These are phyloP conservation scores for Cyclotella choctawhatcheeana DNA, from an alignment of 108 stramenopile species.

Conservation along the genomic window DNA sequence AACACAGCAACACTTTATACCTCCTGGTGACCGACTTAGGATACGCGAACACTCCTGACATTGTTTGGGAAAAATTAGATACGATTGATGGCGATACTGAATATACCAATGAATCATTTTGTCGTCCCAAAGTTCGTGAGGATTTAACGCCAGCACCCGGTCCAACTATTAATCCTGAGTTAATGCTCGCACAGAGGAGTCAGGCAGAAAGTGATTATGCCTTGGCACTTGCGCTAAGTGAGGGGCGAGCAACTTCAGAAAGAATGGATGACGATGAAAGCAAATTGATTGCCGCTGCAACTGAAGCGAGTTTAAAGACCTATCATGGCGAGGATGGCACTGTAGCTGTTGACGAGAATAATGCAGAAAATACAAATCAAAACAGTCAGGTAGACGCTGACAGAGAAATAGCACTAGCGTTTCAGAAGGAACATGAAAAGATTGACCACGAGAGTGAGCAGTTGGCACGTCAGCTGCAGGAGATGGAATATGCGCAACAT, in stretches of 20 bases:
- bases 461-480: slow-evolving; percentile 25
- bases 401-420: slow-evolving; percentile 10
- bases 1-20: slow-evolving; percentile 76
- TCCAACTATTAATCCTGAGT: slow-evolving; percentile 56
- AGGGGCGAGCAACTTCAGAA: slow-evolving; percentile 1
- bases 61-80: slow-evolving; percentile 93
- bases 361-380: slow-evolving; percentile 9
- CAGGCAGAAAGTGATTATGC: slow-evolving; percentile 75
- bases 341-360: background rate
- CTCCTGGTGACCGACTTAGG: slow-evolving; percentile 95
- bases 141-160: slow-evolving; percentile 33
- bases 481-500: slow-evolving; percentile 26
- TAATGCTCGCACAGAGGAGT: slow-evolving; percentile 55
- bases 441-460: slow-evolving; percentile 39
- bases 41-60: slow-evolving; percentile 76
- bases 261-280: slow-evolving; percentile 54
- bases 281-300: slow-evolving; percentile 66
- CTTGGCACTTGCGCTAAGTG: slow-evolving; percentile 69
- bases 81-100: slow-evolving; percentile 90
- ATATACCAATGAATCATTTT: slow-evolving; percentile 63
- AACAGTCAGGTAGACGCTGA: slow-evolving; percentile 27
- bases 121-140: slow-evolving; percentile 26
- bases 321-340: slow-evolving; percentile 41
- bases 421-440: slow-evolving; percentile 9
- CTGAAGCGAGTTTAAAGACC: slow-evolving; percentile 58